Percentiles rank a stretch among this genome's conserved stretches.
Conservation (phyloP, 331 rosid species). For the Malus hybrid region DNA sequence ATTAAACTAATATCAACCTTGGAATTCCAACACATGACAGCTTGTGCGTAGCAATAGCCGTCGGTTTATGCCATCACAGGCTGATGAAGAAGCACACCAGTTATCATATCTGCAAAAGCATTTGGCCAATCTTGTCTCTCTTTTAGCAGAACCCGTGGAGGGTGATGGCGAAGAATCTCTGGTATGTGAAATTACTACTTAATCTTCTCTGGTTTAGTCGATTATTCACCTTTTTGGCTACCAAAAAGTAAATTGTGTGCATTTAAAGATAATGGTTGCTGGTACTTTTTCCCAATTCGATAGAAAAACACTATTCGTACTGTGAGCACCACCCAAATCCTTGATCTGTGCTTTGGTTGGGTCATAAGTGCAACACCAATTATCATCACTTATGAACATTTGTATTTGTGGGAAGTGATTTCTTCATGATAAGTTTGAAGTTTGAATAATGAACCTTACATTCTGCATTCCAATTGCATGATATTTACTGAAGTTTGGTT, state of each 20-base stretch:
- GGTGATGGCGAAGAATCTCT: constrained; percentile 82
- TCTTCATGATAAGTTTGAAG: not conserved
- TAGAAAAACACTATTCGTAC: not conserved
- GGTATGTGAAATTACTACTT: constrained; percentile 59
- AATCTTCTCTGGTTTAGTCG: not conserved
- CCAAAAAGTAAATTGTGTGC: not conserved
- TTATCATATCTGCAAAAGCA: constrained; percentile 94
- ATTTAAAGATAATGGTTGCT: not conserved
- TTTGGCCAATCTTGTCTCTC: constrained; percentile 80
- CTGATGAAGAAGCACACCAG: constrained; percentile 96
- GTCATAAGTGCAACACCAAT: not conserved
- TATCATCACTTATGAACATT: not conserved
- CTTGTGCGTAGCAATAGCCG: constrained; percentile 99
- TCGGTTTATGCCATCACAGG: constrained; percentile 80
- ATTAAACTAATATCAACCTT: constrained; percentile 1
- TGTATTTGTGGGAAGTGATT: not conserved
- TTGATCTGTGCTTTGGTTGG: not conserved
- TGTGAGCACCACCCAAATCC: not conserved
- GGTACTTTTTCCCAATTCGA: not conserved
- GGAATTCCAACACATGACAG: constrained; percentile 41
- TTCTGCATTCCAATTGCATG: not conserved
- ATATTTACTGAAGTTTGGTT: not conserved
- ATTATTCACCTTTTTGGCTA: not conserved
- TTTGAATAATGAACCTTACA: not conserved
- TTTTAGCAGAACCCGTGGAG: constrained; percentile 82